A percentile compares a stretch with the other conserved stretches of the same genome.
These are phyloP conservation scores for Withania somnifera DNA, from an alignment of 305 asterid species.

Conservation along the genomic window DNA sequence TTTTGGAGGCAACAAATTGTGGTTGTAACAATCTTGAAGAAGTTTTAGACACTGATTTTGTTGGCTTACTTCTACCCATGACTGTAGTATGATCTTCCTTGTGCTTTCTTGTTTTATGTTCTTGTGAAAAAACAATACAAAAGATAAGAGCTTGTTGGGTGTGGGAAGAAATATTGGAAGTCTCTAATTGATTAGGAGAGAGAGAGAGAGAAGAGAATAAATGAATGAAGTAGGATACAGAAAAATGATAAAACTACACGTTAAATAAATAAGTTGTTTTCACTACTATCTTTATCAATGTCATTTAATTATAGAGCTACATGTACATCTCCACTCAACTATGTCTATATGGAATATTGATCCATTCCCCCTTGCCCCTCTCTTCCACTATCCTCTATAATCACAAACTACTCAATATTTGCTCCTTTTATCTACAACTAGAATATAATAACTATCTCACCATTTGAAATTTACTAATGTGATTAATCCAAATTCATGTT, in stretches of 20 bases:
- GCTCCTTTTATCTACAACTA: background rate
- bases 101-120: background rate
- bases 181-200: conserved; percentile 3
- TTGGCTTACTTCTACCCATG: conserved; percentile 29
- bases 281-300: conserved; percentile 16
- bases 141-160: no score
- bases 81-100: background rate
- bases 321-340: background rate
- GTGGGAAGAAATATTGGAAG: background rate
- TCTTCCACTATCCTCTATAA: conserved; percentile 21
- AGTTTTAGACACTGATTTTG: conserved; percentile 7
- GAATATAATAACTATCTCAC: background rate
- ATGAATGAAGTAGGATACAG: background rate
- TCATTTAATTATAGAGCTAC: conserved; percentile 33
- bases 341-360: background rate
- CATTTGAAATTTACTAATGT: background rate
- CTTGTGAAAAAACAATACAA: no score
- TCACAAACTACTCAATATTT: conserved; percentile 3
- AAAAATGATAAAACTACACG: conserved; percentile 27
- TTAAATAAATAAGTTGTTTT: conserved; percentile 42
- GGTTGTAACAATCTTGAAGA: conserved; percentile 11
- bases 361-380: conserved; percentile 17
- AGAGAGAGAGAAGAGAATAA: background rate
- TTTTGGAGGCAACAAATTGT: conserved; percentile 33
- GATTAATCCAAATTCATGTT: background rate